A percentile compares a stretch with the other conserved stretches of the same genome.
Evolutionary conservation across 495 filamentous ascomycete genomes (phyloP).

Genomic region (Aspergillus taichungensis): DNA sequence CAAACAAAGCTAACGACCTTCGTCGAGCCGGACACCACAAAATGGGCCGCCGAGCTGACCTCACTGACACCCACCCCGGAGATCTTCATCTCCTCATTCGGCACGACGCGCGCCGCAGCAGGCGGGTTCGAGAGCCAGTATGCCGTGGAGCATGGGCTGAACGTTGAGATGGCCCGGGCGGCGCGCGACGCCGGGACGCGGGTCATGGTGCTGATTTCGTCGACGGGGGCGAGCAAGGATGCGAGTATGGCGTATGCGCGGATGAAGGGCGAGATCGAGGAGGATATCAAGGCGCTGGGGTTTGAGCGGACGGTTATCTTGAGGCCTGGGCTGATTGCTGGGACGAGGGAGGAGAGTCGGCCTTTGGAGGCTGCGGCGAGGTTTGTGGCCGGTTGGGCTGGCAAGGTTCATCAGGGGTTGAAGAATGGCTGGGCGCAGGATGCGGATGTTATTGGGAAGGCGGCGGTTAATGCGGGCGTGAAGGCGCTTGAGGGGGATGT

Average conservation of each 20-base stretch:
- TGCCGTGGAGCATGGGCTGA: conserved; percentile 68
- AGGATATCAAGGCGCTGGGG: conserved; percentile 56
- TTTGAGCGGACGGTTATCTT: conserved; percentile 71
- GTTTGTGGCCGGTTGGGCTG: conserved; percentile 39
- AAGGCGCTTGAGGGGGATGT: conserved; percentile 40
- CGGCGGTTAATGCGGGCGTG: conserved; percentile 50
- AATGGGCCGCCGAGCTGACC: conserved; percentile 49
- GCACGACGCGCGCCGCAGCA: conserved; percentile 55
- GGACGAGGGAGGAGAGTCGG: conserved; percentile 51
- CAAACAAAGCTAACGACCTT: conserved; percentile 37
- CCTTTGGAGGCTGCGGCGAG: conserved; percentile 37
- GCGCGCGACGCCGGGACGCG: conserved; percentile 55
- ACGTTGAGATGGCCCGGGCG: conserved; percentile 57
- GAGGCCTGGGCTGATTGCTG: conserved; percentile 67
- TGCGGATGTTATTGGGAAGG: conserved; percentile 61
- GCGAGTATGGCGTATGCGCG: conserved; percentile 47
- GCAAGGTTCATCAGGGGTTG: conserved; percentile 44
- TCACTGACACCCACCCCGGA: conserved; percentile 46
- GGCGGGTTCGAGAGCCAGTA: conserved; percentile 65
- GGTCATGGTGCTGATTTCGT: conserved; percentile 62
- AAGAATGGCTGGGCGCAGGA: conserved; percentile 69
- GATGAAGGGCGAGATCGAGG: conserved; percentile 80
- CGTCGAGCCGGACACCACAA: conserved; percentile 35
- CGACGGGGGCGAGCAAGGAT: conserved; percentile 37
- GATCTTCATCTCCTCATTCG: conserved; percentile 57